Conservation (phyloP, 192 early-diverging fungal genomes). For the Funneliformis geosporum region DNA sequence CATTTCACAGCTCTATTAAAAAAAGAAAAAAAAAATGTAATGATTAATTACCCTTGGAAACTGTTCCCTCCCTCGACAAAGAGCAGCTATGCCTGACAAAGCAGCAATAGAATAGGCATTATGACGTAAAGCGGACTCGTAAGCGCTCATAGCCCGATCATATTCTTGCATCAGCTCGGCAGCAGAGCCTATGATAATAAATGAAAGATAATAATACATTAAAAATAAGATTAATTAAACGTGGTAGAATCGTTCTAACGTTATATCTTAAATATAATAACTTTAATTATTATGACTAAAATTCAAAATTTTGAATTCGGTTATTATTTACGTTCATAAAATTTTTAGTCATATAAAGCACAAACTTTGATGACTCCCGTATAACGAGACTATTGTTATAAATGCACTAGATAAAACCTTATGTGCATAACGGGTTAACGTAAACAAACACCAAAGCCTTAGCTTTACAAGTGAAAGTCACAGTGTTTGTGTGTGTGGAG, state of each 20-base stretch:
- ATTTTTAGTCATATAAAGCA: background rate
- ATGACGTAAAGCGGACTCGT: constrained; percentile 88
- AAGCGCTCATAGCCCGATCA: constrained; percentile 83
- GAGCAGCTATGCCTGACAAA: constrained; percentile 76
- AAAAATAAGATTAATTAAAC: background rate
- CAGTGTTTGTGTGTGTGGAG: background rate
- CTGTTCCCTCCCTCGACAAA: constrained; percentile 82
- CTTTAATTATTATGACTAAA: too few species aligned
- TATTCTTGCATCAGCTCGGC: constrained; percentile 64
- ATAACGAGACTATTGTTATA: background rate
- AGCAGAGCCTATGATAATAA: background rate
- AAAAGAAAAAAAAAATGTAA: background rate
- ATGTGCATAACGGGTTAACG: background rate
- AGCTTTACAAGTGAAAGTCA: background rate
- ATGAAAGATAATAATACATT: background rate
- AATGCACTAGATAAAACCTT: background rate
- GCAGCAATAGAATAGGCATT: constrained; percentile 89
- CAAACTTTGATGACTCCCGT: background rate
- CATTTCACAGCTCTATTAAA: background rate
- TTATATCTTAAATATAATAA: too few species aligned
- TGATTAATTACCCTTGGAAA: constrained; percentile 66
- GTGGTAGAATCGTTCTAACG: too few species aligned
- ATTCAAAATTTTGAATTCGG: background rate
- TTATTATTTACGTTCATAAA: background rate
- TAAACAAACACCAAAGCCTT: background rate